Evolutionary conservation across 2,329 filamentous ascomycete genomes (phyloP).

Genomic region (Hypocreales sp.): DNA sequence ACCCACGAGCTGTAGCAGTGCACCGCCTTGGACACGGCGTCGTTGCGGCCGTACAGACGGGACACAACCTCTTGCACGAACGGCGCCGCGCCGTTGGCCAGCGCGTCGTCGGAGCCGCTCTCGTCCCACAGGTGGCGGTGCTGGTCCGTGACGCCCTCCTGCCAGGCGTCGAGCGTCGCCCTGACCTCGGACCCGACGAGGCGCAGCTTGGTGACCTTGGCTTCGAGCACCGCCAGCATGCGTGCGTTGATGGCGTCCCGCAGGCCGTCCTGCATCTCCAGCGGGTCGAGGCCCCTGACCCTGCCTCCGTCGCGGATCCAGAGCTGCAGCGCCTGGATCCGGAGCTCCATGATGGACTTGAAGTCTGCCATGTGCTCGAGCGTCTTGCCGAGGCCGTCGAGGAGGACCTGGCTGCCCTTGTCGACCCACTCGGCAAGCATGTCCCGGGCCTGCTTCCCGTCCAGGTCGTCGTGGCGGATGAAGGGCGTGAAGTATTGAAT

Average conservation of each 20-base stretch:
- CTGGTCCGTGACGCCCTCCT: conserved; percentile 31
- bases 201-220: conserved; percentile 47
- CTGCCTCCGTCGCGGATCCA: conserved; percentile 59
- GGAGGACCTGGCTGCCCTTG: conserved; percentile 40
- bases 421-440: conserved; percentile 50
- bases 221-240: conserved; percentile 45
- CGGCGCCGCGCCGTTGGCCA: conserved; percentile 45
- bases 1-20: conserved; percentile 59
- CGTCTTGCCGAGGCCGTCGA: conserved; percentile 45
- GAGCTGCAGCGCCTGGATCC: conserved; percentile 53
- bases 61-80: conserved; percentile 58
- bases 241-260: conserved; percentile 54
- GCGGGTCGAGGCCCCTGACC: conserved; percentile 50
- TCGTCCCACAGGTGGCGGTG: conserved; percentile 51
- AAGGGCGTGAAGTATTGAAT: conserved; percentile 78
- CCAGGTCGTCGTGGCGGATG: conserved; percentile 65
- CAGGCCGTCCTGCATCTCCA: conserved; percentile 52
- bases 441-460: conserved; percentile 41
- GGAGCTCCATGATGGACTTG: conserved; percentile 50
- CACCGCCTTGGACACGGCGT: conserved; percentile 45
- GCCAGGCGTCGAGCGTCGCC: conserved; percentile 45
- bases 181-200: conserved; percentile 50
- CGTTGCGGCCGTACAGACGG: conserved; percentile 56
- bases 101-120: conserved; percentile 46
- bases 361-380: conserved; percentile 49